A percentile compares a stretch with the other conserved stretches of the same genome.
These are phyloP conservation scores for Apiotrichum montevideense DNA, from an alignment of 1,284 basidiomycete species.

Conservation along the genomic window DNA sequence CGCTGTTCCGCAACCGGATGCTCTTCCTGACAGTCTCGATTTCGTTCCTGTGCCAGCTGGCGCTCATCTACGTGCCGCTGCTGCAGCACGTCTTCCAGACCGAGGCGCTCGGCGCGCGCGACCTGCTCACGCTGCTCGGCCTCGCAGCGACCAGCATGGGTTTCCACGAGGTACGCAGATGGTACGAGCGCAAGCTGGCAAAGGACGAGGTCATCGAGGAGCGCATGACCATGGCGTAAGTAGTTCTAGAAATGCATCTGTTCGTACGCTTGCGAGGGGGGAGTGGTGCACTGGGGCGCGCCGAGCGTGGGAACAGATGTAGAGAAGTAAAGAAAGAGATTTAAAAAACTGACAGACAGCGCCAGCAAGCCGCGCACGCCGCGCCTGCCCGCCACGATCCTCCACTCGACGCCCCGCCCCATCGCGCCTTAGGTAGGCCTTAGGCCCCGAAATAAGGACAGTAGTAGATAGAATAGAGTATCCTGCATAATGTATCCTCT, in stretches of 20 bases:
- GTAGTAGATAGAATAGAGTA: background rate
- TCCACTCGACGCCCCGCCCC: too few relatives aligned
- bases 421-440: too few relatives aligned
- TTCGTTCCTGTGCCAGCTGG: conserved; percentile 75
- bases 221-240: background rate
- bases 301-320: background rate
- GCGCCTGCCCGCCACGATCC: too few relatives aligned
- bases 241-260: background rate
- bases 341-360: too few relatives aligned
- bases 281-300: background rate
- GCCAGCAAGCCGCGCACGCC: too few relatives aligned
- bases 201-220: conserved; percentile 23
- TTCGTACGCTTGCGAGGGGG: too few relatives aligned
- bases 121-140: conserved; percentile 66
- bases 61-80: conserved; percentile 80
- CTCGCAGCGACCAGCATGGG: conserved; percentile 64
- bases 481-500: background rate
- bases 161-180: conserved; percentile 72
- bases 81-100: conserved; percentile 94
- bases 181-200: conserved; percentile 60
- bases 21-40: conserved; percentile 76
- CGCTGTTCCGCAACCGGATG: conserved; percentile 77
- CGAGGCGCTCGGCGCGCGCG: conserved; percentile 62
- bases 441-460: too few relatives aligned
- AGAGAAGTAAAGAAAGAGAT: too few relatives aligned